phyloP scores from a whole-genome alignment of 345 rosid genomes.

The Raphanus sativus region DNA sequence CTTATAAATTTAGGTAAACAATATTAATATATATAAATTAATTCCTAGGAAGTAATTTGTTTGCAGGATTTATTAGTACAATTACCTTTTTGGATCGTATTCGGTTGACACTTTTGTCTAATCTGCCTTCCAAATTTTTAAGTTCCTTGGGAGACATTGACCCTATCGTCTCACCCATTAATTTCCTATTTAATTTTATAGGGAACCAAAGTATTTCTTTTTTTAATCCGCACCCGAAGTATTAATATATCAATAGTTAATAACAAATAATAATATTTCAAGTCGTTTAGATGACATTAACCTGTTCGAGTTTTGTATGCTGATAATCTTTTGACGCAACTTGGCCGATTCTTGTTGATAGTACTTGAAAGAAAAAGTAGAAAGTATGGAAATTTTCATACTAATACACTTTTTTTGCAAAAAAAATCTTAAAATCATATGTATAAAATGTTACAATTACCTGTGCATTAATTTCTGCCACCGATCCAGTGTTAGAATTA shows the following conservation, averaged over 20 bases:
- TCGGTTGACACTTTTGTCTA: constrained; percentile 78
- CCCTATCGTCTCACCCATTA: constrained; percentile 75
- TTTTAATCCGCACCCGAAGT: background rate
- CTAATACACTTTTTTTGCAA: background rate
- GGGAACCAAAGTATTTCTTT: too few species aligned
- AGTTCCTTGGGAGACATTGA: constrained; percentile 56
- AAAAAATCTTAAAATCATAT: background rate
- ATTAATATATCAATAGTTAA: background rate
- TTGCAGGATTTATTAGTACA: background rate
- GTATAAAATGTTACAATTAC: constrained; percentile 36
- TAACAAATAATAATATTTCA: background rate
- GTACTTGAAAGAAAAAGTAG: constrained; percentile 42
- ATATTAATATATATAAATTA: background rate
- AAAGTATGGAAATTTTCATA: background rate
- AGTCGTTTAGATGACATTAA: constrained; percentile 14
- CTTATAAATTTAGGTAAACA: background rate
- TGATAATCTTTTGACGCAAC: constrained; percentile 61
- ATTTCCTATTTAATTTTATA: constrained; percentile 45
- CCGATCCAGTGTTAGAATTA: constrained; percentile 65
- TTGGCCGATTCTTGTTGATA: constrained; percentile 89
- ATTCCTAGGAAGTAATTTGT: background rate
- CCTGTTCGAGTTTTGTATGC: constrained; percentile 78
- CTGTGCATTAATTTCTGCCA: constrained; percentile 85
- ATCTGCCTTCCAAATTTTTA: constrained; percentile 57
- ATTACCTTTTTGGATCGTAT: constrained; percentile 89